phyloP scores from a whole-genome alignment of 1,284 basidiomycete genomes.

The Calocybe gambosa region DNA sequence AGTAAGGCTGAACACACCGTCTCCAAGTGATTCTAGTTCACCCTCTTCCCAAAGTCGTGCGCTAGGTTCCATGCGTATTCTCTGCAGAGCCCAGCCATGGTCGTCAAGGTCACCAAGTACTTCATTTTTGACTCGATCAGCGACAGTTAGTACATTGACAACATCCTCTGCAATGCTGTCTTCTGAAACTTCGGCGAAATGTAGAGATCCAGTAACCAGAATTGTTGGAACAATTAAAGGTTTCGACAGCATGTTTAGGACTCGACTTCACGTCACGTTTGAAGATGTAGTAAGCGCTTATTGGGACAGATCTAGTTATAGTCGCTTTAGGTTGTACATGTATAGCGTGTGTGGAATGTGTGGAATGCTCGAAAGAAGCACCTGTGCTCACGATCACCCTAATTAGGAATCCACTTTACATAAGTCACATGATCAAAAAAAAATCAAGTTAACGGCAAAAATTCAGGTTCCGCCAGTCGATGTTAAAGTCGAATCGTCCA shows the following conservation, averaged over 20 bases:
- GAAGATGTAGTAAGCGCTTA: too few species aligned
- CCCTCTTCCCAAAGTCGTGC: conserved; percentile 67
- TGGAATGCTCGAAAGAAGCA: background rate
- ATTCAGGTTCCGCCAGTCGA: conserved; percentile 20
- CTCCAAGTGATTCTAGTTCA: conserved; percentile 55
- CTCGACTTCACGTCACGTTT: background rate
- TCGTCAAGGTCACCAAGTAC: conserved; percentile 52
- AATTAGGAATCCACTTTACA: background rate
- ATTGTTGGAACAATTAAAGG: conserved; percentile 56
- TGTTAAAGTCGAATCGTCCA: conserved; percentile 45
- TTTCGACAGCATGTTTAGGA: conserved; percentile 14
- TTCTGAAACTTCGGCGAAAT: conserved; percentile 52
- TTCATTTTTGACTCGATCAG: conserved; percentile 46
- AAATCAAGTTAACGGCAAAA: too few species aligned
- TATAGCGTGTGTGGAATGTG: background rate
- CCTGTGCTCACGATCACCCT: background rate
- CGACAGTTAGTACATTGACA: conserved; percentile 40
- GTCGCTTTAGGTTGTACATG: too few species aligned
- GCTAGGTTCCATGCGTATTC: conserved; percentile 46
- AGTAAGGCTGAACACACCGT: conserved; percentile 40
- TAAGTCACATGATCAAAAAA: too few species aligned
- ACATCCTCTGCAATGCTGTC: conserved; percentile 55
- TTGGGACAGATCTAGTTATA: too few species aligned
- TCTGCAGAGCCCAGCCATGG: conserved; percentile 63
- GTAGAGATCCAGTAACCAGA: conserved; percentile 50